Evolutionary conservation across 495 filamentous ascomycete species (phyloP).

Genomic region (Opeltia flavorubescens): DNA sequence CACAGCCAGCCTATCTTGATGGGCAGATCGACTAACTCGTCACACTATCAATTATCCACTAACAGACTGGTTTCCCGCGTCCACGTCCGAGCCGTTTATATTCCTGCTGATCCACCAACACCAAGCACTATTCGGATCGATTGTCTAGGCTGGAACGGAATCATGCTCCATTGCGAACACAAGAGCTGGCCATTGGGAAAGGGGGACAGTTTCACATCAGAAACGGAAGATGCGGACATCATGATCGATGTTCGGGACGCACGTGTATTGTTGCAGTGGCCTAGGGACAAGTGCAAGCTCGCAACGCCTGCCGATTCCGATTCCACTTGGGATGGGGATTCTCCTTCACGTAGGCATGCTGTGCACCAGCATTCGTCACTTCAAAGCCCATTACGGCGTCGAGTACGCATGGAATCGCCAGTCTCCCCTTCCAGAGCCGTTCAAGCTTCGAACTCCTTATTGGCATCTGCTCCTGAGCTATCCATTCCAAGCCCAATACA

Average conservation of each 20-base stretch:
- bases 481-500: conserved; percentile 24
- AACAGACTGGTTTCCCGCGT: conserved; percentile 85
- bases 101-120: conserved; percentile 47
- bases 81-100: conserved; percentile 79
- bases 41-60: conserved; percentile 78
- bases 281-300: conserved; percentile 44
- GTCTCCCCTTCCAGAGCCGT: conserved; percentile 58
- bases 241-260: conserved; percentile 94
- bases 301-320: conserved; percentile 50
- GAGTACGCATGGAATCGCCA: conserved; percentile 49
- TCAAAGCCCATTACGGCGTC: conserved; percentile 54
- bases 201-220: conserved; percentile 79
- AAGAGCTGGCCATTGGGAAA: conserved; percentile 74
- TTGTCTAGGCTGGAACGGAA: conserved; percentile 91
- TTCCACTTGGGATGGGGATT: conserved; percentile 49
- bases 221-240: conserved; percentile 79
- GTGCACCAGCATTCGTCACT: conserved; percentile 14
- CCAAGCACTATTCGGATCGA: conserved; percentile 64
- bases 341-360: conserved; percentile 29
- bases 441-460: conserved; percentile 28
- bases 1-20: conserved; percentile 72
- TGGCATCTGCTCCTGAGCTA: conserved; percentile 28
- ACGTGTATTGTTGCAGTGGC: conserved; percentile 80
- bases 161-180: conserved; percentile 85
- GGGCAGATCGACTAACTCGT: conserved; percentile 85